Base-by-base conservation (phyloP, 164 flowering plant genomes). In the Chimonanthus salicifolius region DNA sequence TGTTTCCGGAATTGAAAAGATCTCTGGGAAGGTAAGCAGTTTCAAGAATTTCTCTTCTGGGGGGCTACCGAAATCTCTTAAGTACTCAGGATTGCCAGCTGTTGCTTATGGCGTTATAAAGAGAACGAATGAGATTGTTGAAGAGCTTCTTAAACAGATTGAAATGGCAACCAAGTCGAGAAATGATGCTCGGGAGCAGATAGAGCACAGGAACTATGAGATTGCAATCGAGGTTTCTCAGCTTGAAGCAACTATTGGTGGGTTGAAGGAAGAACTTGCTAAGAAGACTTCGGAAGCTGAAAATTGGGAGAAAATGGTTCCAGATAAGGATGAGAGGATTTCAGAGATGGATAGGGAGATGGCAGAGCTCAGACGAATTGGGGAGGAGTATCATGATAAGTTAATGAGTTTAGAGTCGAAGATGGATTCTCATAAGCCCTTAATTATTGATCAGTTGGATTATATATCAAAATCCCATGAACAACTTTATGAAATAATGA, bases 181-280 rank as follows among this genome's bases (percentile, higher is more conserved):
- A 80, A 86, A 92, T 74, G 92, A 90, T 48, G 90, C 87, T 13
- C 82, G 97, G 4, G 97, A 86, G 66, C 89, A 83, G 87, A 87
- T 92, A 80, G 99, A 94, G 54, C 97, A 91, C 73, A 79, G 97
- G 74, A 92, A 91, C 83, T 94, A 91, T 80, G 97, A 90, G 79
- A 92, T 94, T 76, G 99, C 97, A 43, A 94, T 94, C 78, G 97
- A 94, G 80, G 97, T 94, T 79, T 94, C 97, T 43, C 87, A 94
- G 88, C 92, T 94, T 50, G 97, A 94, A 80, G 95, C 97, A 0
- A 82, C 90, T 0, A 92, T 94, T 71, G 80, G 87, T 72, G 83
- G 86, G 65, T 76, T 94, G 78, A 87, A 87, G 71, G 94, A 85
- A 33, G 94, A 94, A 67, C 85, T 91, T 10, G 77, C 82, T 0